Conservation (phyloP, 441 rosid genomes). For the Jatropha multifida region DNA sequence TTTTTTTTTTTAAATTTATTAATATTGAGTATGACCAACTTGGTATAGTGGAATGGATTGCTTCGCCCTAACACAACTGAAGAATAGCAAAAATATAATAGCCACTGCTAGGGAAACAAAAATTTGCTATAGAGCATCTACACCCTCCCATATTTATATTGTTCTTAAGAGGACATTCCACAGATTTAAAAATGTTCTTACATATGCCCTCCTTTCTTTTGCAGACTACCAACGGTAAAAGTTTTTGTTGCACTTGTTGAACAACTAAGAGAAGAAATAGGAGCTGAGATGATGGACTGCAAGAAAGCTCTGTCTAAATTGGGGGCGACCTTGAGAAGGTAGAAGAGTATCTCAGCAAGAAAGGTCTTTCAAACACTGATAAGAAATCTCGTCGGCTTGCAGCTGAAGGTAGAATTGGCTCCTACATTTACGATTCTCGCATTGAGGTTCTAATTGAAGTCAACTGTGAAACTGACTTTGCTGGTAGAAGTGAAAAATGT, state of each 20-base stretch:
- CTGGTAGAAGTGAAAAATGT: constrained; percentile 78
- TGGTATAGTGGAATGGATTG: no score
- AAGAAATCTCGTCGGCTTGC: constrained; percentile 91
- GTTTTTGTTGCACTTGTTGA: constrained; percentile 87
- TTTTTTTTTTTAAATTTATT: not conserved
- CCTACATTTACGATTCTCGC: constrained; percentile 86
- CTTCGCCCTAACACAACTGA: no score
- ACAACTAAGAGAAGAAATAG: constrained; percentile 91
- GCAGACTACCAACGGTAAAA: constrained; percentile 50
- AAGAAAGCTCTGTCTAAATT: constrained; percentile 87
- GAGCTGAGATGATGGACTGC: constrained; percentile 99
- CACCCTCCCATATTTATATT: not conserved
- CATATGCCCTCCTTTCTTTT: constrained; percentile 17
- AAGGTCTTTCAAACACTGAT: constrained; percentile 86
- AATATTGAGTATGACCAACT: no score
- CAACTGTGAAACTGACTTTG: constrained; percentile 93
- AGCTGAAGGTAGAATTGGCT: constrained; percentile 95
- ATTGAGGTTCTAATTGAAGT: constrained; percentile 91
- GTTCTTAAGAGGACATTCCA: not conserved
- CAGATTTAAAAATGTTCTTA: constrained; percentile 7
- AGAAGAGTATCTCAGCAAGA: constrained; percentile 88
- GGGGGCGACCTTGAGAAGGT: constrained; percentile 93
- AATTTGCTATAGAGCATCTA: no score
- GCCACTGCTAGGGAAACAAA: no score
- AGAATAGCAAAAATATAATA: no score